Base-by-base conservation (phyloP, 345 rosid genomes). In the Syzygium grande region DNA sequence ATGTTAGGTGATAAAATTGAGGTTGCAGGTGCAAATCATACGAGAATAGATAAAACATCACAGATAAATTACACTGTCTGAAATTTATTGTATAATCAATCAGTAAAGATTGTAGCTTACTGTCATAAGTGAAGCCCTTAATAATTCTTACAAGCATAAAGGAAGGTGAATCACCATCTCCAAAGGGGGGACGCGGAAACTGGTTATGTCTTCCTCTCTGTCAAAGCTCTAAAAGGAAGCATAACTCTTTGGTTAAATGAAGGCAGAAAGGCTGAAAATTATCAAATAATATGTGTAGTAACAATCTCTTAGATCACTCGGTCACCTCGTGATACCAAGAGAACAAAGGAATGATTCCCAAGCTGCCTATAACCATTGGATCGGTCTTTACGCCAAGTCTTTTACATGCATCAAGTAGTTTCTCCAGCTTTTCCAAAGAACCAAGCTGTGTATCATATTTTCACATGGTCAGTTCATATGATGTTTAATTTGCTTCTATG, bases 321-420 rank as follows among this genome's bases (percentile, higher is more conserved):
- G 51, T 90, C 89, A 95, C 97, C 96, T 94, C 94, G 87, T 95
- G 96, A 88, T 95, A 94, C 97, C 96, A 94, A 86, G 96, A 95
- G 90, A 89, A 92, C 73, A 94, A 83, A 78, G 96, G 97, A 89
- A 93, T 86, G 89, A 95, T 93, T 59, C 97, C 96, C 89, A 95
- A 78, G 63, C 91, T 91, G 87, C 90, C 89, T 25, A 92, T 84
- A 52, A 34, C 88, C 73, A 87, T n/a, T 6, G 96, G 95, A 87
- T 88, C 86, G 41, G 92, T 92, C 90, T 91, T 93, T 83, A 95
- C 93, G 85, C 95, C 95, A 58, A 95, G 91, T 85, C 43, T 59
- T 92, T 83, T 86, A 91, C 96, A 94, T 19, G 94, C 94, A 89
- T 93, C 93, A 86, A 94, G 94, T 90, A 95, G 91, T 86, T 88